Evolutionary conservation across 495 filamentous ascomycete genomes (phyloP).

Genomic region (Penicillium bovifimosum): DNA sequence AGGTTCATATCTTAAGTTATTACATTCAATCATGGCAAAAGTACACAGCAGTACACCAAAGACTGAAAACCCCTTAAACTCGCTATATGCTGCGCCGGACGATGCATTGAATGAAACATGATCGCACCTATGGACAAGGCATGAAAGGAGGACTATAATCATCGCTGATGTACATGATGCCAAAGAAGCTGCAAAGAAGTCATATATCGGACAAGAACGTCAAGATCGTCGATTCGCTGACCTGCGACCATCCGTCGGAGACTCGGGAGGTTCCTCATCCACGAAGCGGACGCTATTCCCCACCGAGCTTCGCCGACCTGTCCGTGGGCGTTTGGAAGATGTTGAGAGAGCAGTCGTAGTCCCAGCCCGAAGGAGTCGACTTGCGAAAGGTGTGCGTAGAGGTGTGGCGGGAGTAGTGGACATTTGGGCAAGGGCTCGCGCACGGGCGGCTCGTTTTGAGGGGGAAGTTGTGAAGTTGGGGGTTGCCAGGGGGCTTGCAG

Average conservation of each 20-base stretch:
- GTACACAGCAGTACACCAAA: slow-evolving; percentile 18
- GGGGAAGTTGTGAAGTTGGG: slow-evolving; percentile 54
- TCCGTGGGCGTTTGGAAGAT: slow-evolving; percentile 27
- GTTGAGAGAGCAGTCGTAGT: slow-evolving; percentile 19
- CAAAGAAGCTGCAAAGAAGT: neutral
- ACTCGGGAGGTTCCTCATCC: slow-evolving; percentile 40
- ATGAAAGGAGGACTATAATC: slow-evolving; percentile 10
- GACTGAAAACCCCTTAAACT: slow-evolving; percentile 10
- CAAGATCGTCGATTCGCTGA: slow-evolving; percentile 35
- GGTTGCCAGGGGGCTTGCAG: slow-evolving; percentile 41
- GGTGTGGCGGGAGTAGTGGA: slow-evolving; percentile 50
- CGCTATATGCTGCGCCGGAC: slow-evolving; percentile 26
- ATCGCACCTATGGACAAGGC: slow-evolving; percentile 11
- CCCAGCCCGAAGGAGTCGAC: slow-evolving; percentile 37
- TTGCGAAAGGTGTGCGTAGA: slow-evolving; percentile 43
- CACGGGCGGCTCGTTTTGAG: slow-evolving; percentile 51
- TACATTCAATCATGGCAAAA: slow-evolving; percentile 26
- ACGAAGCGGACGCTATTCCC: slow-evolving; percentile 41
- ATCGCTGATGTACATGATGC: slow-evolving; percentile 13
- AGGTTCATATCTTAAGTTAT: slow-evolving; percentile 1
- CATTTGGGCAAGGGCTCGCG: slow-evolving; percentile 44
- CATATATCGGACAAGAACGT: slow-evolving; percentile 13
- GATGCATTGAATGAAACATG: slow-evolving; percentile 21
- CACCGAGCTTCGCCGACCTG: slow-evolving; percentile 31
- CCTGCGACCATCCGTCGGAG: slow-evolving; percentile 36